Base-by-base conservation (phyloP, 257 asterid genomes). In the Solanum neorickii region DNA sequence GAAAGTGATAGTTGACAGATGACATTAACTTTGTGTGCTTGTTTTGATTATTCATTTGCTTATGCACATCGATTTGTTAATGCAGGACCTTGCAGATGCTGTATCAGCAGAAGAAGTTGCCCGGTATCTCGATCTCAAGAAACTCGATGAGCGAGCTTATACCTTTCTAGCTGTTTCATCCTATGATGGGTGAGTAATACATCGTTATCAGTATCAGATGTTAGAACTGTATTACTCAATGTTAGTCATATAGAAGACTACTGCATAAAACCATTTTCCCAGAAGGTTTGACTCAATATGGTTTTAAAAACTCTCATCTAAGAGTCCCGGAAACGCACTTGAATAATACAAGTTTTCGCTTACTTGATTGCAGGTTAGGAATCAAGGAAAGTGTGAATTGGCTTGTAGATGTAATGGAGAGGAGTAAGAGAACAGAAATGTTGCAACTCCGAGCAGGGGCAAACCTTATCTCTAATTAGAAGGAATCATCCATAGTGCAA, bases 351-450 rank as follows among this genome's bases (percentile, higher is more conserved):
- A 49, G 70, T 21, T 47, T 49, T 49, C 9, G 4, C 21, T 65
- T 42, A 2, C 52, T 76, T 77, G 86, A 76, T 66, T 87, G 90
- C 96, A 95, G 98, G 91, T 73, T 91, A 56, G 98, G 98, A 29
- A 93, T 95, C 72, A 94, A 93, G 90, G 98, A 94, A 90, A 92
- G 98, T 49, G 92, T 94, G 76, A 92, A 95, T 91, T 95, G 98
- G 98, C 94, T 94, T 42, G 94, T 94, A 70, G 94, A 94, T 84
- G 95, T 90, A 11, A 95, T 94, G 95, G 98, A 95, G 93, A 94
- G 96, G 88, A 95, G 98, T 86, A 93, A 94, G 92, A 92, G 98
- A 92, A 94, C 95, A 49, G 97, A 95, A 90, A 90, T 31, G 60
- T 84, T 95, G 91, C 91, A 94, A 91, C 87, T 86, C 86, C 97